phyloP scores from a whole-genome alignment of 129 eudicot genomes.

The Pulicaria dysenterica region DNA sequence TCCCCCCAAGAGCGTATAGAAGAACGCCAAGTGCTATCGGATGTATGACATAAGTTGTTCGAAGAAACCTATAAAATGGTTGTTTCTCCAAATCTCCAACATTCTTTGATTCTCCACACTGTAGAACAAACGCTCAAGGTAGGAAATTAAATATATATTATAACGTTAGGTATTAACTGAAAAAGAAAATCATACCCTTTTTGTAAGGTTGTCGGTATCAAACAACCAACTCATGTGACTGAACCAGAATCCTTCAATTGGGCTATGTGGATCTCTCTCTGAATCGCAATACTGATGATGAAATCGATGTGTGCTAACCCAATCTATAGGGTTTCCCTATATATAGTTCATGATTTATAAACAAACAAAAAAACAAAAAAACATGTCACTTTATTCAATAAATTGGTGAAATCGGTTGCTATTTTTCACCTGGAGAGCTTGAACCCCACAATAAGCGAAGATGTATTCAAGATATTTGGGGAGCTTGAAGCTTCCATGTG shows the following conservation, averaged over 20 bases:
- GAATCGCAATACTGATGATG: conserved; percentile 45
- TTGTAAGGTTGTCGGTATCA: no score
- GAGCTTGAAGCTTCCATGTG: conserved; percentile 71
- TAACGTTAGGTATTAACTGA: no score
- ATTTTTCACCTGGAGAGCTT: conserved; percentile 75
- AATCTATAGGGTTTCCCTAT: conserved; percentile 43
- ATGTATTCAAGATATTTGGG: conserved; percentile 87
- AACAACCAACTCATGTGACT: no score
- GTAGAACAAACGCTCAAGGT: conserved; percentile 17
- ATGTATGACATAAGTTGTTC: conserved; percentile 22
- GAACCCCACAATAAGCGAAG: conserved; percentile 79
- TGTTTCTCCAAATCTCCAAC: conserved; percentile 29
- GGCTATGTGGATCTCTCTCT: conserved; percentile 41
- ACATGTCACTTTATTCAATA: no score
- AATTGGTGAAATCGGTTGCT: no score
- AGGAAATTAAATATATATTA: not conserved
- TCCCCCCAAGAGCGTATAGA: conserved; percentile 29
- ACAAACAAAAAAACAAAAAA: conserved; percentile 49
- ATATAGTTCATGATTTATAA: conserved; percentile 40
- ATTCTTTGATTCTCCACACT: conserved; percentile 17
- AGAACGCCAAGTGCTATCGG: conserved; percentile 6
- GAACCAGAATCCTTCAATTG: conserved; percentile 40
- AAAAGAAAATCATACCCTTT: no score
- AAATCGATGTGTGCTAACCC: conserved; percentile 54
- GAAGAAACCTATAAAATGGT: conserved; percentile 24